These are phyloP conservation scores for Colletotrichum tabaci DNA, from an alignment of 2,329 filamentous ascomycete species.

Conservation along the genomic window DNA sequence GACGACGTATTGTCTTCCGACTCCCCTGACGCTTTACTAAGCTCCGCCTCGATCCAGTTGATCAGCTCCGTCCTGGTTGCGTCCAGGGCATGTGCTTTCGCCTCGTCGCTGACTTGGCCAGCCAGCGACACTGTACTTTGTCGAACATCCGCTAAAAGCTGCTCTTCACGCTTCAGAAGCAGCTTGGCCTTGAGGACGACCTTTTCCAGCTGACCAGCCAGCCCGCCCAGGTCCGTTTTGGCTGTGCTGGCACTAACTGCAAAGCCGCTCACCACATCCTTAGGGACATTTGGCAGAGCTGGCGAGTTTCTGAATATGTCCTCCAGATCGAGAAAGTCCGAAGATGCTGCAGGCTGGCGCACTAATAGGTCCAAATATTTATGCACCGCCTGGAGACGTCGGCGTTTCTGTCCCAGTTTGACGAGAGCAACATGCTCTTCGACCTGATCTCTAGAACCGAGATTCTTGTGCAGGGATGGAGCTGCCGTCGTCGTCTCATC, in stretches of 20 bases:
- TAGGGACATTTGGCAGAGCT: slow-evolving; percentile 66
- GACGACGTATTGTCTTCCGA: slow-evolving; percentile 42
- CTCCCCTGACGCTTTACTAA: slow-evolving; percentile 65
- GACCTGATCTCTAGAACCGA: slow-evolving; percentile 50
- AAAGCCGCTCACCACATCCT: slow-evolving; percentile 66
- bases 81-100: slow-evolving; percentile 68
- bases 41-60: slow-evolving; percentile 75
- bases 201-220: slow-evolving; percentile 70
- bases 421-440: slow-evolving; percentile 67
- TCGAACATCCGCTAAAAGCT: slow-evolving; percentile 61
- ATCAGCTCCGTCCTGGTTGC: slow-evolving; percentile 73
- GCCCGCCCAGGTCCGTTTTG: slow-evolving; percentile 60
- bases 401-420: slow-evolving; percentile 66
- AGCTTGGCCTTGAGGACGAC: slow-evolving; percentile 72
- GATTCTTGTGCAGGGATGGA: slow-evolving; percentile 37
- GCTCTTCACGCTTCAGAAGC: slow-evolving; percentile 69
- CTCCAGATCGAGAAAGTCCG: slow-evolving; percentile 65
- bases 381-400: slow-evolving; percentile 65
- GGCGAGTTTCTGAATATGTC: slow-evolving; percentile 62
- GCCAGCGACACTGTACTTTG: slow-evolving; percentile 20
- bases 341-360: slow-evolving; percentile 66
- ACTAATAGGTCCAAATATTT: slow-evolving; percentile 65
- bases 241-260: slow-evolving; percentile 57
- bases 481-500: slow-evolving; percentile 45
- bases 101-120: slow-evolving; percentile 55